Base-by-base conservation (phyloP, 164 flowering plant genomes). In the Warburgia ugandensis region DNA sequence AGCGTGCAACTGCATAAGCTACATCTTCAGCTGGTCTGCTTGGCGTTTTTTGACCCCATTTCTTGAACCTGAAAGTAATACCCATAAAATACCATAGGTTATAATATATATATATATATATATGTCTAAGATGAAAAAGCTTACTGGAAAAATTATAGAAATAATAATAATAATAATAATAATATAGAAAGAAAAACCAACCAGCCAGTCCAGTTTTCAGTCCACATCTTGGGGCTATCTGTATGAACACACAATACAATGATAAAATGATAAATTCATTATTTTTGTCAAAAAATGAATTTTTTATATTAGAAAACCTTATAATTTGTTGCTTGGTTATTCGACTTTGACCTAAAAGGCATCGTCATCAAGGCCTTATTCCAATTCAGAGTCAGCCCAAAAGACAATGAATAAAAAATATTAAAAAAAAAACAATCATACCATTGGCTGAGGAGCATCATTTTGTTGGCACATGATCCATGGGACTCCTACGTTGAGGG, bases 151-250 rank as follows among this genome's bases (percentile, higher is more conserved):
- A n/a, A n/a, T n/a, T n/a, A n/a, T n/a, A n/a, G n/a, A n/a, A n/a
- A n/a, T n/a, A n/a, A n/a, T n/a, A n/a, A n/a, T n/a, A n/a, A n/a
- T n/a, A n/a, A n/a, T n/a, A n/a, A n/a, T n/a, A n/a, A n/a, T n/a
- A n/a, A n/a, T n/a, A n/a, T n/a, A n/a, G n/a, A 7, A 31, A 13
- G 20, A 42, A 22, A 43, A 5, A 14, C 75, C 20, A 1, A 84
- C 89, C 96, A 87, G 40, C 79, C 77, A 36, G 73, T 67, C 80
- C 80, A 75, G 30, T 75, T 75, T 54, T 75, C 75, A 26, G 80
- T 73, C 70, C 66, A 56, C 70, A 61, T 66, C 59, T 66, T 66
- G 2, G 66, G 70, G 8, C 41, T 66, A 28, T 71, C 83, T 84
- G 49, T 43, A 12, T 31, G 3, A 32, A 45, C 1, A 55, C 12